phyloP scores from a whole-genome alignment of 495 filamentous ascomycete species.

The Penicillium taxi region DNA sequence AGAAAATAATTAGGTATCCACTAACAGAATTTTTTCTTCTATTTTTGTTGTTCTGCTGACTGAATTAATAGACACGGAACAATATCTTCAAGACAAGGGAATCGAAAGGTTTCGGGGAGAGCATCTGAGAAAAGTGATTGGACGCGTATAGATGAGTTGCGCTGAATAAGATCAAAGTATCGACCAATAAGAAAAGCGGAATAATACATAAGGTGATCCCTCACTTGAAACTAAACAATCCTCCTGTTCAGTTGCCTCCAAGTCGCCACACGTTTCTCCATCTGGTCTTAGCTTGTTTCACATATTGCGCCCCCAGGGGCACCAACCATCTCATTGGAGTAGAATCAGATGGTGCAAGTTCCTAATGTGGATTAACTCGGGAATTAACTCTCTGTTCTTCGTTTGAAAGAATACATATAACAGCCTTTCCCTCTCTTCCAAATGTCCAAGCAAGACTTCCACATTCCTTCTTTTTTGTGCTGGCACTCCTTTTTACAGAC shows the following conservation, averaged over 20 bases:
- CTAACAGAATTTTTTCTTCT: too few relatives aligned
- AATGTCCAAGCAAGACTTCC: slow-evolving; percentile 23
- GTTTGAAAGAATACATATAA: slow-evolving; percentile 12
- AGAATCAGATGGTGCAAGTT: neutral
- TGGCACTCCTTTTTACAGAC: slow-evolving; percentile 18
- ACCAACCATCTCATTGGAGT: neutral
- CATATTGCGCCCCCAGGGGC: slow-evolving; percentile 6
- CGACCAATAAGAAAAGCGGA: too few relatives aligned
- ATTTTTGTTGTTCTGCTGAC: too few relatives aligned
- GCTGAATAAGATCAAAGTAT: too few relatives aligned
- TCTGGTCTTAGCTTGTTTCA: slow-evolving; percentile 8
- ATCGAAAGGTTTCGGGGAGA: too few relatives aligned
- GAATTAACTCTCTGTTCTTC: too few relatives aligned
- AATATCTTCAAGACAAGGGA: too few relatives aligned
- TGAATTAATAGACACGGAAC: too few relatives aligned
- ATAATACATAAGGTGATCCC: slow-evolving; percentile 5
- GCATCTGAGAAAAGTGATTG: too few relatives aligned
- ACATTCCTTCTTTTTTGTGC: slow-evolving; percentile 13
- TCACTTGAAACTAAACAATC: slow-evolving; percentile 10
- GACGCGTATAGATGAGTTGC: too few relatives aligned
- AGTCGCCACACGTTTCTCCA: neutral
- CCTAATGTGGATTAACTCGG: too few relatives aligned
- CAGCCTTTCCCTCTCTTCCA: neutral
- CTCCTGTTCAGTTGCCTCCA: neutral
- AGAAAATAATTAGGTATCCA: too few relatives aligned